Evolutionary conservation across 305 asterid genomes (phyloP).

Genomic region (Galium porrigens): DNA sequence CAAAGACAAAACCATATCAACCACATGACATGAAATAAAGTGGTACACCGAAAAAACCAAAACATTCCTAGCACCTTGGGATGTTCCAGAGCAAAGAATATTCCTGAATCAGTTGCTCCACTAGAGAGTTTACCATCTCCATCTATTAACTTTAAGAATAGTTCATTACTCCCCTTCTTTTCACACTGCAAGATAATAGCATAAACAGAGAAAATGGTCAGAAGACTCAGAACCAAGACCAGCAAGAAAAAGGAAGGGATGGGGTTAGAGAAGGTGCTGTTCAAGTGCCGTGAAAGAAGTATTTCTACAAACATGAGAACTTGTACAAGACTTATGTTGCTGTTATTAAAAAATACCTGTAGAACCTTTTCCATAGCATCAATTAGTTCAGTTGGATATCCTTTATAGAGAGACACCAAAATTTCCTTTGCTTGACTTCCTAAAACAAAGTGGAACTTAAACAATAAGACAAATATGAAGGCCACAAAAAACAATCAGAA

Average conservation of each 20-base stretch:
- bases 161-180: constrained; percentile 43
- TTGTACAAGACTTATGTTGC: not conserved
- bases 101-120: constrained; percentile 42
- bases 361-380: constrained; percentile 40
- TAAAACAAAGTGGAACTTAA: constrained; percentile 14
- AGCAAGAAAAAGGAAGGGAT: not conserved
- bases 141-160: constrained; percentile 48
- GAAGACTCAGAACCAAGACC: not conserved
- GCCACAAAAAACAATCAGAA: constrained; percentile 3
- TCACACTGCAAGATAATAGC: constrained; percentile 35
- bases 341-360: constrained; percentile 34
- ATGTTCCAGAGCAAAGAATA: constrained; percentile 63
- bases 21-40: not conserved
- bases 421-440: constrained; percentile 46
- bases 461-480: constrained; percentile 13
- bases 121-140: constrained; percentile 37
- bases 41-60: not conserved
- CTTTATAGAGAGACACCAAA: constrained; percentile 42
- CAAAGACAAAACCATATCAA: not conserved
- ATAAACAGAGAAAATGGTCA: constrained; percentile 18
- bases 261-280: not conserved
- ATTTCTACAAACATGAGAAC: not conserved
- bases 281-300: not conserved
- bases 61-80: constrained; percentile 37
- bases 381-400: constrained; percentile 59